Conservation (phyloP, 2,329 filamentous ascomycete species). For the Raffaelea arxii region DNA sequence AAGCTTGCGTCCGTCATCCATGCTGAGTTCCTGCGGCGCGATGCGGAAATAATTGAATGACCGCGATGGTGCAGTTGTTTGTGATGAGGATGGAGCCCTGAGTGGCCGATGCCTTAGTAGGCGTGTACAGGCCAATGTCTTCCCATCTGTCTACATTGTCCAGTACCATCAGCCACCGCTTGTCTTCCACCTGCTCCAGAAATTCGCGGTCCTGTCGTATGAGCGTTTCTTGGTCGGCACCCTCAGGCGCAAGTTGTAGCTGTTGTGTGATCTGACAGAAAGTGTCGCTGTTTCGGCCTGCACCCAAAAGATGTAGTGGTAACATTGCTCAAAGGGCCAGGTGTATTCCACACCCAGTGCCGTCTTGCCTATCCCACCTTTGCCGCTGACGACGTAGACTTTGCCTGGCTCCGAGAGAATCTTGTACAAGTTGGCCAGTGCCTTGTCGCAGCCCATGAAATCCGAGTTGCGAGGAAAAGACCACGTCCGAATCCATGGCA, state of each 20-base stretch:
- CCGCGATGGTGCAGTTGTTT: constrained; percentile 11
- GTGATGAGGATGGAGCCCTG: constrained; percentile 11
- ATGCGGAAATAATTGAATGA: constrained; percentile 12
- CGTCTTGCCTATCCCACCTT: constrained; percentile 15
- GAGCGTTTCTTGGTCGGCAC: constrained; percentile 11
- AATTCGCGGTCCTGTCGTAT: constrained; percentile 10
- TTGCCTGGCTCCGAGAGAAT: constrained; percentile 11
- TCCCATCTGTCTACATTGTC: constrained; percentile 13
- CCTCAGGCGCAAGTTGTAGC: constrained; percentile 8
- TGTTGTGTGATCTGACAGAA: constrained; percentile 12
- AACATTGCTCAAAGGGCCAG: constrained; percentile 13
- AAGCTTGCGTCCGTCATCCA: constrained; percentile 10
- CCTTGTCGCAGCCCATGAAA: constrained; percentile 12
- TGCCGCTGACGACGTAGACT: constrained; percentile 13
- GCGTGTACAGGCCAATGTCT: constrained; percentile 11
- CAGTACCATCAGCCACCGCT: constrained; percentile 13
- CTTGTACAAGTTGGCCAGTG: constrained; percentile 11
- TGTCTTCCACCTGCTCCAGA: constrained; percentile 7
- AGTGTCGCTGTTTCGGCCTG: constrained; percentile 16
- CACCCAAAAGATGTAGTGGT: constrained; percentile 18
- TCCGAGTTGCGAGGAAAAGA: constrained; percentile 7
- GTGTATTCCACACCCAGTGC: constrained; percentile 16
- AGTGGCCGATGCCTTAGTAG: constrained; percentile 9
- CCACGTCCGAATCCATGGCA: constrained; percentile 9
- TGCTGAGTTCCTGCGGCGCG: constrained; percentile 4